Conservation (phyloP, 108 stramenopile species). For the Skeletonema marinoi region DNA sequence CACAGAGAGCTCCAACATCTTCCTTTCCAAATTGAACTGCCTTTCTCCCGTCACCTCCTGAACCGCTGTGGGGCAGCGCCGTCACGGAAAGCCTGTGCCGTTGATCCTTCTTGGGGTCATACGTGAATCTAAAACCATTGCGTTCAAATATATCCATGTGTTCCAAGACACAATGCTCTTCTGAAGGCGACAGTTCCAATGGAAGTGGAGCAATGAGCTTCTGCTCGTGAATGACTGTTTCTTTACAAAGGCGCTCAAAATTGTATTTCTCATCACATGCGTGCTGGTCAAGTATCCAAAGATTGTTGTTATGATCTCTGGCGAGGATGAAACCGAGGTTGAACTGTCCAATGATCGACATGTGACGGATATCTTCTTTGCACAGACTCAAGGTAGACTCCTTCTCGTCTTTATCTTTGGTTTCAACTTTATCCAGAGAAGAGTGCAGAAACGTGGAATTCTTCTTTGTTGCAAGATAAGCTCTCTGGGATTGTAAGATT, state of each 20-base stretch:
- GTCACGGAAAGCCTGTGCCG: conserved; percentile 84
- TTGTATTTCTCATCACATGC: conserved; percentile 89
- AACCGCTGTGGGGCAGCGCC: conserved; percentile 90
- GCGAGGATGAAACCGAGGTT: conserved; percentile 96
- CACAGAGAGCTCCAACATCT: conserved; percentile 91
- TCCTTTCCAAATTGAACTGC: conserved; percentile 93
- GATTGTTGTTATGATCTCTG: conserved; percentile 67
- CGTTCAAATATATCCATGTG: conserved; percentile 88
- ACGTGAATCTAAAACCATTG: conserved; percentile 90
- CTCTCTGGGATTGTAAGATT: conserved; percentile 30
- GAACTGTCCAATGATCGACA: conserved; percentile 93
- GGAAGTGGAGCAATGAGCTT: conserved; percentile 78
- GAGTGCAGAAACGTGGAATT: conserved; percentile 24
- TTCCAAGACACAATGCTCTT: conserved; percentile 91
- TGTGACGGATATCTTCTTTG: conserved; percentile 70
- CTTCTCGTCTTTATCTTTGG: conserved; percentile 1
- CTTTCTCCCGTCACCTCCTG: conserved; percentile 80
- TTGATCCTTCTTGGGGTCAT: conserved; percentile 75
- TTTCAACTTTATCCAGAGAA: conserved; percentile 19
- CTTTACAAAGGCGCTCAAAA: conserved; percentile 70
- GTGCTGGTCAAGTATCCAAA: conserved; percentile 97
- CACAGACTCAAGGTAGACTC: conserved; percentile 45
- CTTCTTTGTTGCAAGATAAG: conserved; percentile 23
- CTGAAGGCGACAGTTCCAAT: conserved; percentile 84
- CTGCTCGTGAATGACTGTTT: conserved; percentile 85